Conservation (phyloP, 768 basidiomycete species). For the Termitomyces titanicus region DNA sequence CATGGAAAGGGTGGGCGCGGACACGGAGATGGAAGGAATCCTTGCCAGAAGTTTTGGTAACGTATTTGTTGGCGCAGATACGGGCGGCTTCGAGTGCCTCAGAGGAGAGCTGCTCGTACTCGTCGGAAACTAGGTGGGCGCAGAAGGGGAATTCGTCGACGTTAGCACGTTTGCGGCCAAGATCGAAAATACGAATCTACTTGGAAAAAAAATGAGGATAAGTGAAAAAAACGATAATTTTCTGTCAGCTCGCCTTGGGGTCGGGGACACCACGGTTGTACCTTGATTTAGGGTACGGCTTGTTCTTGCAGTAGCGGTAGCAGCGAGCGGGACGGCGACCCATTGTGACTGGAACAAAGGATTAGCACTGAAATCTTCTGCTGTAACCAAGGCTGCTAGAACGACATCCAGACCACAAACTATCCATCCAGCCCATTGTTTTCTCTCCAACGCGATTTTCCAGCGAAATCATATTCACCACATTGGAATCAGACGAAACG, state of each 20-base stretch:
- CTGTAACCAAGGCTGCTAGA: no score
- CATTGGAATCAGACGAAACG: neutral
- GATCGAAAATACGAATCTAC: slow-evolving; percentile 94
- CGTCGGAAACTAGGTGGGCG: slow-evolving; percentile 94
- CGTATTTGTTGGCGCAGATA: slow-evolving; percentile 99
- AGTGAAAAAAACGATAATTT: neutral
- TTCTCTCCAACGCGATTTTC: neutral
- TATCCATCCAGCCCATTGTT: slow-evolving; percentile 10
- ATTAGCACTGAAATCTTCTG: slow-evolving; percentile 2
- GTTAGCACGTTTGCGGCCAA: slow-evolving; percentile 92
- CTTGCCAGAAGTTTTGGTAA: slow-evolving; percentile 97
- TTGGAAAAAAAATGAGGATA: neutral
- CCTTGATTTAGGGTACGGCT: slow-evolving; percentile 93
- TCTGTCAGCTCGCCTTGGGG: slow-evolving; percentile 61
- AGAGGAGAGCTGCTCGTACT: slow-evolving; percentile 94
- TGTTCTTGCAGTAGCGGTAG: slow-evolving; percentile 99
- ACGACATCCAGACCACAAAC: slow-evolving; percentile 13
- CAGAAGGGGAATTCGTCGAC: slow-evolving; percentile 99
- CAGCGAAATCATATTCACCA: neutral
- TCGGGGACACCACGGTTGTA: slow-evolving; percentile 99
- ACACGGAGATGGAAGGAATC: slow-evolving; percentile 99
- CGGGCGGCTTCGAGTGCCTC: slow-evolving; percentile 98
- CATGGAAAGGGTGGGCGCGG: slow-evolving; percentile 97
- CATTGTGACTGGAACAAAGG: slow-evolving; percentile 42
- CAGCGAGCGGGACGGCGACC: slow-evolving; percentile 97